phyloP scores from a whole-genome alignment of 2,329 filamentous ascomycete genomes.

The Hymenoscyphus fraxineus region DNA sequence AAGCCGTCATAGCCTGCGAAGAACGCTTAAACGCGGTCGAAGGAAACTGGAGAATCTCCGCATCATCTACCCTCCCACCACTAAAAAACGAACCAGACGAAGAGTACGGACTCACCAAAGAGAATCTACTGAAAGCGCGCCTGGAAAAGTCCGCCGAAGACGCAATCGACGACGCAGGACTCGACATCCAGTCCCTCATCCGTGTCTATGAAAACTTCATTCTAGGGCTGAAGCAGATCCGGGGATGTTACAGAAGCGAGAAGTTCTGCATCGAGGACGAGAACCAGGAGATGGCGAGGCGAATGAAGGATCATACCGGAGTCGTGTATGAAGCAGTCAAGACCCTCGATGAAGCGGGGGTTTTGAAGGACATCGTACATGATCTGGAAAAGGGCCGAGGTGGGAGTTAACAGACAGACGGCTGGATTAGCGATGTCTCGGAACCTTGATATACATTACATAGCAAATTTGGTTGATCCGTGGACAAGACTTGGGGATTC shows the following conservation, averaged over 20 bases:
- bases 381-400: slow-evolving; percentile 10
- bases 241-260: slow-evolving; percentile 48
- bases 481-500: background rate
- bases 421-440: background rate
- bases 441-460: too few species aligned
- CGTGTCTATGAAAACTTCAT: slow-evolving; percentile 40
- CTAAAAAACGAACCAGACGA: slow-evolving; percentile 14
- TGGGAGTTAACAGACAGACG: background rate
- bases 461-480: background rate
- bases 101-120: slow-evolving; percentile 20
- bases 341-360: slow-evolving; percentile 63
- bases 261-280: slow-evolving; percentile 44
- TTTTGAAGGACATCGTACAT: slow-evolving; percentile 46
- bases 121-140: slow-evolving; percentile 18
- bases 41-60: slow-evolving; percentile 43
- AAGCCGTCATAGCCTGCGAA: slow-evolving; percentile 40
- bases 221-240: slow-evolving; percentile 41
- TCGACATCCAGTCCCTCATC: slow-evolving; percentile 32
- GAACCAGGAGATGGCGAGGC: slow-evolving; percentile 48
- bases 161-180: slow-evolving; percentile 16
- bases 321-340: slow-evolving; percentile 67
- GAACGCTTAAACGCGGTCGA: slow-evolving; percentile 37
- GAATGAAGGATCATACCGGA: slow-evolving; percentile 63
- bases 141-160: slow-evolving; percentile 6
- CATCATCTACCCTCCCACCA: slow-evolving; percentile 12